Percentiles rank a stretch among this genome's conserved stretches.
phyloP scores from a whole-genome alignment of 768 basidiomycete species.

The Russula sp. region DNA sequence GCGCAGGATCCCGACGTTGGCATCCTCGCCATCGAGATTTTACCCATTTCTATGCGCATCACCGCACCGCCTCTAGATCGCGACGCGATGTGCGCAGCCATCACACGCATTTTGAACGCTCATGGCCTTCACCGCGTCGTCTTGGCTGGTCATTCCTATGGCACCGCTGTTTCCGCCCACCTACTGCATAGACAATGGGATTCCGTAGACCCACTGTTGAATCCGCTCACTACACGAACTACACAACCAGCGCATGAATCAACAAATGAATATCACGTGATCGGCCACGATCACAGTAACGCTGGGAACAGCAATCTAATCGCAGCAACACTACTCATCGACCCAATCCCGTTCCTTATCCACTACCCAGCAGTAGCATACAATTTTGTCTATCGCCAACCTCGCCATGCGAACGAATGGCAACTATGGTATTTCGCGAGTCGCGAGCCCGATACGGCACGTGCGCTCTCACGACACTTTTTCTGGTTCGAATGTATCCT shows the following conservation, averaged over 20 bases:
- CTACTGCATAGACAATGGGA: slow-evolving; percentile 42
- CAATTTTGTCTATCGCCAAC: slow-evolving; percentile 61
- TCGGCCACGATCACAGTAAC: background rate
- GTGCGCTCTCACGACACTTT: slow-evolving; percentile 56
- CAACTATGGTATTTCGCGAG: slow-evolving; percentile 67
- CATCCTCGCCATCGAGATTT: slow-evolving; percentile 57
- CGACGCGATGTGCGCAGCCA: slow-evolving; percentile 41
- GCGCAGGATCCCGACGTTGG: slow-evolving; percentile 49
- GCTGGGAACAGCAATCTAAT: slow-evolving; percentile 36
- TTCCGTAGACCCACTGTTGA: background rate
- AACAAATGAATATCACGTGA: background rate
- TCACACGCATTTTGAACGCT: slow-evolving; percentile 46
- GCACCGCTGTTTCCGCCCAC: slow-evolving; percentile 55
- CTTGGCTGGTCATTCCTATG: slow-evolving; percentile 58
- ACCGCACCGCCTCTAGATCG: slow-evolving; percentile 49
- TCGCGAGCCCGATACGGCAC: slow-evolving; percentile 59
- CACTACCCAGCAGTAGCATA: slow-evolving; percentile 60
- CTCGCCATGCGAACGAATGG: slow-evolving; percentile 56
- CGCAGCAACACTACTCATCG: slow-evolving; percentile 50
- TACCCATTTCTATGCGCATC: slow-evolving; percentile 60
- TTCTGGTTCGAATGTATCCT: slow-evolving; percentile 64
- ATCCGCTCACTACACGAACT: slow-evolving; percentile 9
- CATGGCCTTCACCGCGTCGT: slow-evolving; percentile 43
- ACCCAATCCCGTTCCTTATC: slow-evolving; percentile 64
- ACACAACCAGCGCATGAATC: background rate